Evolutionary conservation across 169 alveolate genomes (phyloP).

Genomic region (Plasmodium billcollinsi): DNA sequence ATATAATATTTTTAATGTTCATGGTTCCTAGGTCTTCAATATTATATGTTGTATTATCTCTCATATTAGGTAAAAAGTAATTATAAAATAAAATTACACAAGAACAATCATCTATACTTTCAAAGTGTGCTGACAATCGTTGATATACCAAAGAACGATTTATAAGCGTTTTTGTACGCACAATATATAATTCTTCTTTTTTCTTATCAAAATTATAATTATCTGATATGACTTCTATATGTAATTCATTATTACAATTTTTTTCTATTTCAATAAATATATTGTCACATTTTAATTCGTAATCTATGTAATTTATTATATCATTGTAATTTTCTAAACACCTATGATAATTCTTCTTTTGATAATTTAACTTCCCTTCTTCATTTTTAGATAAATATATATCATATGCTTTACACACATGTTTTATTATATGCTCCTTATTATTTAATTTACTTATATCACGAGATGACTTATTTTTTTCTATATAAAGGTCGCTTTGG

Average conservation of each 20-base stretch:
- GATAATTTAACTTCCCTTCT: constrained; percentile 64
- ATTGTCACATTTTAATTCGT: constrained; percentile 65
- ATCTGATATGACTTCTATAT: constrained; percentile 53
- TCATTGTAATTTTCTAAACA: constrained; percentile 74
- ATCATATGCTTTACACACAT: constrained; percentile 19
- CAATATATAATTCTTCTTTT: constrained; percentile 49
- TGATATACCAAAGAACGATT: constrained; percentile 69
- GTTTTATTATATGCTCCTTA: constrained; percentile 4
- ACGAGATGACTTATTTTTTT: neutral
- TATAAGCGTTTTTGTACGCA: constrained; percentile 70
- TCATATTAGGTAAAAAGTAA: constrained; percentile 40
- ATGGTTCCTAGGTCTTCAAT: constrained; percentile 14
- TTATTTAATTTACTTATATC: neutral
- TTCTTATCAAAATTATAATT: constrained; percentile 28
- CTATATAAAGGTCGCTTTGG: neutral
- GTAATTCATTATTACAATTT: constrained; percentile 51
- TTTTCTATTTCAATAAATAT: constrained; percentile 73
- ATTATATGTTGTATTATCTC: constrained; percentile 3
- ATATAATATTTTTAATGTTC: constrained; percentile 50
- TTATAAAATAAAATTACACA: constrained; percentile 58
- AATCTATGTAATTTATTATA: constrained; percentile 69
- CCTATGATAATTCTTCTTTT: constrained; percentile 49
- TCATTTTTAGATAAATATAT: constrained; percentile 58
- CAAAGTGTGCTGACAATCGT: constrained; percentile 31
- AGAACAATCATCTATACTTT: constrained; percentile 74